Conservation (phyloP, 2,329 filamentous ascomycete genomes). For the Colletotrichum trifolii region DNA sequence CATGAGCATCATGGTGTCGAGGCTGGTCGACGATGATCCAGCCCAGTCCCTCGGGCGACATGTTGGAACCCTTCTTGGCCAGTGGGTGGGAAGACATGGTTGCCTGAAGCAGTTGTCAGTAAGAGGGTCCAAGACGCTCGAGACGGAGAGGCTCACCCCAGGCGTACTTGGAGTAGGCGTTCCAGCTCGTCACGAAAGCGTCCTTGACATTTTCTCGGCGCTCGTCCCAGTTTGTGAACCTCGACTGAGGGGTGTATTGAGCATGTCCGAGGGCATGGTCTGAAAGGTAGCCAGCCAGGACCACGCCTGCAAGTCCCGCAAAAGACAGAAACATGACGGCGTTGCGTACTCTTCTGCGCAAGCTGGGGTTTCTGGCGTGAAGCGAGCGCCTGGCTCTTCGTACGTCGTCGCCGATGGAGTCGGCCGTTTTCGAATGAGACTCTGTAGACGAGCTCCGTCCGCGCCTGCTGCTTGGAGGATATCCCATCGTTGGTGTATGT, state of each 20-base stretch:
- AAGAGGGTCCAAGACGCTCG: not conserved
- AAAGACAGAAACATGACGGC: not conserved
- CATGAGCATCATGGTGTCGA: constrained; percentile 84
- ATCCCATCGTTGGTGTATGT: constrained; percentile 56
- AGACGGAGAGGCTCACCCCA: constrained; percentile 77
- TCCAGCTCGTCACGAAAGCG: constrained; percentile 90
- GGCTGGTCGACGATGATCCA: constrained; percentile 82
- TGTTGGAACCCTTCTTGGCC: constrained; percentile 71
- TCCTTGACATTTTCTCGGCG: constrained; percentile 85
- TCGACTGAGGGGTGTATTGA: constrained; percentile 14
- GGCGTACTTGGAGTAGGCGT: constrained; percentile 89
- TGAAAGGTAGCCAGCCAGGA: not conserved
- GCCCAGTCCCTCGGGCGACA: constrained; percentile 77
- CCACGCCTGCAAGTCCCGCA: not conserved
- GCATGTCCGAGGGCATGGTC: not conserved
- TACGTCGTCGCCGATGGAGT: not conserved
- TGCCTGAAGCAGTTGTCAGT: constrained; percentile 48
- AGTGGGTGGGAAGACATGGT: constrained; percentile 76
- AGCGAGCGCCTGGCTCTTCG: not conserved
- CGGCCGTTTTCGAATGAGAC: not conserved
- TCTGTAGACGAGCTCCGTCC: not conserved
- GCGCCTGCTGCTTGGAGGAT: constrained; percentile 39
- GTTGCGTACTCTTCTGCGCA: not conserved
- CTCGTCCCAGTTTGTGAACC: constrained; percentile 76
- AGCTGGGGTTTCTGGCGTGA: not conserved